Percentiles rank a stretch among this genome's conserved stretches.
These are phyloP conservation scores for Kwoniella shandongensis DNA, from an alignment of 768 basidiomycete species.

Conservation along the genomic window DNA sequence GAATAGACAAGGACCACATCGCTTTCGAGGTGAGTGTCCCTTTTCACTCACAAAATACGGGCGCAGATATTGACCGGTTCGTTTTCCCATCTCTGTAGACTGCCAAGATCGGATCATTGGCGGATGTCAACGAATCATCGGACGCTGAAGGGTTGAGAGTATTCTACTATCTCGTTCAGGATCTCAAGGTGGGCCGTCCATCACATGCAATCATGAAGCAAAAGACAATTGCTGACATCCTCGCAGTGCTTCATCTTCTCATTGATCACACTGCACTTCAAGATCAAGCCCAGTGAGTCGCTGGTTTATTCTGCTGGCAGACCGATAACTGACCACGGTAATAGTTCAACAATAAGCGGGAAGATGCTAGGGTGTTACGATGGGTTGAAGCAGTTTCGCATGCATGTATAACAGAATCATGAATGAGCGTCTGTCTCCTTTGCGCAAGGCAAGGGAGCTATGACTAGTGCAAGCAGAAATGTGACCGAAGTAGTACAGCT, in stretches of 20 bases:
- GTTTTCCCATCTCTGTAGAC: slow-evolving; percentile 62
- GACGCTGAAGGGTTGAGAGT: slow-evolving; percentile 96
- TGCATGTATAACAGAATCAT: slow-evolving; percentile 3
- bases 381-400: too few relatives aligned
- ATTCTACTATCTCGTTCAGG: slow-evolving; percentile 98
- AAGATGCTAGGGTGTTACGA: background rate
- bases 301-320: background rate
- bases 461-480: too few relatives aligned
- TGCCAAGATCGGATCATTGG: slow-evolving; percentile 93
- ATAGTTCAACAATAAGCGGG: slow-evolving; percentile 20
- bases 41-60: too few relatives aligned
- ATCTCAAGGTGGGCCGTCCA: slow-evolving; percentile 70
- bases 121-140: slow-evolving; percentile 94
- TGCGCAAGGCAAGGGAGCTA: too few relatives aligned
- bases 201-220: background rate
- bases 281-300: slow-evolving; percentile 84
- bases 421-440: too few relatives aligned
- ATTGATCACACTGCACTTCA: slow-evolving; percentile 97
- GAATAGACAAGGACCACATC: slow-evolving; percentile 91
- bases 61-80: background rate
- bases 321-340: slow-evolving; percentile 1
- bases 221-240: background rate
- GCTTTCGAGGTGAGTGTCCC: slow-evolving; percentile 78
- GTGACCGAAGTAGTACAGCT: too few relatives aligned
- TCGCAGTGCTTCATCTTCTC: slow-evolving; percentile 93